A percentile compares a stretch with the other conserved stretches of the same genome.
These are phyloP conservation scores for Candida manassasensis DNA, from an alignment of 805 yeast genomes.

Conservation along the genomic window DNA sequence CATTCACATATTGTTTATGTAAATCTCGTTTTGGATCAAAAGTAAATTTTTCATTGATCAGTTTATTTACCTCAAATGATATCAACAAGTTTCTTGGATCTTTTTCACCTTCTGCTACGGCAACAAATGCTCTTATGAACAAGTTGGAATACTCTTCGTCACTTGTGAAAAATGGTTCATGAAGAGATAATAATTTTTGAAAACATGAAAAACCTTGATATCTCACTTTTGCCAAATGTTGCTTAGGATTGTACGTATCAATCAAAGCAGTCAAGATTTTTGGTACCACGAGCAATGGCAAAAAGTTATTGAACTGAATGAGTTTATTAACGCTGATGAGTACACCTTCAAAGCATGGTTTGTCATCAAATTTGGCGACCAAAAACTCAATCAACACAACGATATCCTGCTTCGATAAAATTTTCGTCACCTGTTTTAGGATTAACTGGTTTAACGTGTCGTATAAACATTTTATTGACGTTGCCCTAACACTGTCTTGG, in stretches of 20 bases:
- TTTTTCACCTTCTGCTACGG: slow-evolving; percentile 80
- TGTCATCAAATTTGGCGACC: slow-evolving; percentile 63
- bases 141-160: slow-evolving; percentile 26
- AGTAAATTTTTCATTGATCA: slow-evolving; percentile 38
- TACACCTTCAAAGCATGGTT: slow-evolving; percentile 46
- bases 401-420: slow-evolving; percentile 43
- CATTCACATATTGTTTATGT: slow-evolving; percentile 46
- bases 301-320: slow-evolving; percentile 47
- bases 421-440: slow-evolving; percentile 12
- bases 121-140: slow-evolving; percentile 55
- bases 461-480: slow-evolving; percentile 40
- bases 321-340: slow-evolving; percentile 52
- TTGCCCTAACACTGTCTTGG: slow-evolving; percentile 47
- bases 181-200: slow-evolving; percentile 26
- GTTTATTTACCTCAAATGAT: slow-evolving; percentile 55
- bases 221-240: slow-evolving; percentile 59
- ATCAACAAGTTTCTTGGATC: slow-evolving; percentile 83
- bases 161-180: slow-evolving; percentile 16
- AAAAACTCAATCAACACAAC: slow-evolving; percentile 54
- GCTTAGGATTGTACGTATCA: slow-evolving; percentile 48
- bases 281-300: slow-evolving; percentile 20
- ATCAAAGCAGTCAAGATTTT: slow-evolving; percentile 32
- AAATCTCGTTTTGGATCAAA: slow-evolving; percentile 25
- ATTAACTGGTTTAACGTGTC: slow-evolving; percentile 26
- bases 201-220: slow-evolving; percentile 53